Evolutionary conservation across 1,284 basidiomycete species (phyloP), one percentile per base, ranked within the genome.

Genomic region (Mycosarcoma maydis): DNA sequence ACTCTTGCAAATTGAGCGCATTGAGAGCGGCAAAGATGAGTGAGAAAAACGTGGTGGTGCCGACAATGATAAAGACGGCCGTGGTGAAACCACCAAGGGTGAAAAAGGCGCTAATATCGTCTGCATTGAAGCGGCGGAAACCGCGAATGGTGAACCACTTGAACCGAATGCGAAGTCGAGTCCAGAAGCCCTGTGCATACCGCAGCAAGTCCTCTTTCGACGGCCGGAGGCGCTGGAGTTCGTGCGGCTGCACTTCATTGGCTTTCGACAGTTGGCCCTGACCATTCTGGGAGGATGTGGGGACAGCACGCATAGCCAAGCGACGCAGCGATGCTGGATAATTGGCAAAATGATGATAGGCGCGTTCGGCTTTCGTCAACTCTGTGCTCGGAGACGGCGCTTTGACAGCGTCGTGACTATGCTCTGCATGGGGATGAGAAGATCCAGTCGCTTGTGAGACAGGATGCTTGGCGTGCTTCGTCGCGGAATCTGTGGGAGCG

Each of bases 61-160:
- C 94, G 47, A 98, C 86, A 52, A 97, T 85, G 72, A 98, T 90
- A 91, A 94, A 96, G 17, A 93, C 83, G 4, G 91, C 92, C 77
- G 98, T 93, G 62, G 94, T 94, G 83, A 98, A 53, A 9, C 75
- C 75, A 11, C 78, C 80, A 88, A 94, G 93, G 42, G 92, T 95
- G 40, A 96, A 84, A 83, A 99, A 98, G 1, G 94, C 95, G 48
- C 92, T 95, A 57, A 96, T 90, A 82, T 98, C 96, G 81, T 99
- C 96, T 44, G 92, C 90, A 72, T 97, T 94, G 84, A 96, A 99
- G 73, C 89, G 90, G 29, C 95, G 87, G 84, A 97, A 99, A 1
- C 92, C 93, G 69, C 92, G 88, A 74, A 98, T 96, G 10, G 93
- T 94, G 72, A 95, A 91, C 96, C 96, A 99, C 81, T 94, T 94